Evolutionary conservation across 805 yeast genomes (phyloP), one percentile per base, ranked within the genome.

Genomic region (Teunomyces panamensis): DNA sequence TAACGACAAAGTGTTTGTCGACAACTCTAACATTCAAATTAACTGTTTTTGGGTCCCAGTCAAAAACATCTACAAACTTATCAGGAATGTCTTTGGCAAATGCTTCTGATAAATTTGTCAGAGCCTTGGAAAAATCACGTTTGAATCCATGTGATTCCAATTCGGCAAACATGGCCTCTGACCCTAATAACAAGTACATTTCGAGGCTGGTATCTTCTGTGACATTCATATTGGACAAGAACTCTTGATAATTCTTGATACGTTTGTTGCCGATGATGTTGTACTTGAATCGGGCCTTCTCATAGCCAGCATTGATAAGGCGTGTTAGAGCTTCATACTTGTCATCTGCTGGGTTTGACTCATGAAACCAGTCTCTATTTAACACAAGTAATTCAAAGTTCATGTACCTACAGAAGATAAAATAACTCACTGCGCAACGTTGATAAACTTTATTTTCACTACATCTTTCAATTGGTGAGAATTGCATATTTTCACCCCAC

Each of bases 261-360:
- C 87, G 64, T 4, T 71, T 63, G 0, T 77, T 63, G 11, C 54
- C 50, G 14, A 81, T 69, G 6, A 78, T 56, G 1, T 69, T 66
- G 54, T 64, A 81, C 51, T 69, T 70, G 58, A 50, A 69, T 47
- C 76, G 63, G 8, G 78, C 76, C 49, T 74, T 77, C 50, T 74
- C 65, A 58, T 80, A 81, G 1, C 81, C 80, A 46, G 69, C 66
- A 56, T 81, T 81, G 48, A 81, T 59, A n/a, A 76, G 47, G 6
- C 57, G 48, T 5, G 56, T 14, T 27, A 51, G 35, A 30, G 42
- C 44, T 30, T 28, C 32, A 10, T 34, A 39, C 24, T 26, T 39
- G 28, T 29, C 9, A 30, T 42, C 29, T 14, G 43, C 41, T 4
- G 30, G 39, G 9, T 28, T 27, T 9, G 37, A 6, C 14, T 26